Evolutionary conservation across 345 rosid genomes (phyloP), one percentile per base, ranked within the genome.

Genomic region (Syzygium jambos): DNA sequence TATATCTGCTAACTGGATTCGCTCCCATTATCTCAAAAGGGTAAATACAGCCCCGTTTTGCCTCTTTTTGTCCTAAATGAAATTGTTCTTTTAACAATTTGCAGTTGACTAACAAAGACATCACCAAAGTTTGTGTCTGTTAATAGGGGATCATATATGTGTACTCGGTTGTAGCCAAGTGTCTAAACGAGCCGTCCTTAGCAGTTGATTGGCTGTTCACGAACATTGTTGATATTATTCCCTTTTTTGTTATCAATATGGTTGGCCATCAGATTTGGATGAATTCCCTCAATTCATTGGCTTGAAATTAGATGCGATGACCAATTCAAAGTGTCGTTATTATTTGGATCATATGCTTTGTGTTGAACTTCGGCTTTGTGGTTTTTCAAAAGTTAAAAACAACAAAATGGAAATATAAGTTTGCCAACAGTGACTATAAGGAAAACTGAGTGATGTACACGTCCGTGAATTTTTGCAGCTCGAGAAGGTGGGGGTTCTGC

Each of bases 1-100:
- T 88, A 96, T 93, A n/a, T 95, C 99, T 29, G 97, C 99, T 86
- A 93, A 92, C 78, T 96, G 98, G 99, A 95, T 98, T 83, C 99
- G 98, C 86, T 89, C 98, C 7, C 99, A 92, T 77, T 98, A 96
- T 91, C 95, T 93, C 56, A 95, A 88, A 91, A 88, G 97, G 90
- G 99, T 96, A 93, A 90, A 91, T 85, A 34, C 54, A 57, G 5
- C 3, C 3, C 85, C 27, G 52, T 53, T 46, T 82, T 7, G 61
- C 80, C 80, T 73, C 80, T 34, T 73, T 17, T 34, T 34, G 46
- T 34, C 49, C 49, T 17, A 3, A 73, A 73, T 73, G 80, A 73
- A 73, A 34, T 17, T 73, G 46, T 23, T 34, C 46, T 73, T 34
- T 73, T 2, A 19, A 34, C 80, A 34, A 19, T 73, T 34, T 19